Percentiles rank a stretch among this genome's conserved stretches.
Evolutionary conservation across 176 grass and related monocot genomes (phyloP).

Genomic region (Carex pumila): DNA sequence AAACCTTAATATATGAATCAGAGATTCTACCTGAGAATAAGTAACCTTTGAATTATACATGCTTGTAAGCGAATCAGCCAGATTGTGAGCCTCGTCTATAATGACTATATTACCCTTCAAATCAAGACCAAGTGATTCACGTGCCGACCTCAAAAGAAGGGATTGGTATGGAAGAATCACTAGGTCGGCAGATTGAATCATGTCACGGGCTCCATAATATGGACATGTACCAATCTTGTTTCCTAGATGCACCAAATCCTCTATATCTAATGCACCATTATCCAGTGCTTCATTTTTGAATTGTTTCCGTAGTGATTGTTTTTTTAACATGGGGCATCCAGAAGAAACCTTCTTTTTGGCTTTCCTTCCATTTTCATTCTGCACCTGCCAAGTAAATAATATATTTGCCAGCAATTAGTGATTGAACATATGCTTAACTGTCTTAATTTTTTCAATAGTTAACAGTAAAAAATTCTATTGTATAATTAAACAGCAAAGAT

Average conservation of each 20-base stretch:
- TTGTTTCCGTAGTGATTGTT: conserved; percentile 50
- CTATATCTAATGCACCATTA: conserved; percentile 65
- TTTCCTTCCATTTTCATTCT: conserved; percentile 39
- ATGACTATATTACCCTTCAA: conserved; percentile 81
- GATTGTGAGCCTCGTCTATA: conserved; percentile 94
- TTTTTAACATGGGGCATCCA: conserved; percentile 76
- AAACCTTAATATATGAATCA: not conserved
- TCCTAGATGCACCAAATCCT: conserved; percentile 69
- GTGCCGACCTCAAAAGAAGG: conserved; percentile 67
- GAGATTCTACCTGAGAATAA: conserved; percentile 47
- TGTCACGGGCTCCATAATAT: conserved; percentile 72
- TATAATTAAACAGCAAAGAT: not conserved
- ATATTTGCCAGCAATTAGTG: not conserved
- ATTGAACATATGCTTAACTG: not conserved
- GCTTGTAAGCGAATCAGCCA: conserved; percentile 67
- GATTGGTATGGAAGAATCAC: conserved; percentile 91
- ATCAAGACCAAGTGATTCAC: conserved; percentile 85
- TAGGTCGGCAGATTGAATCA: conserved; percentile 65
- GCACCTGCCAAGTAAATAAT: conserved; percentile 17
- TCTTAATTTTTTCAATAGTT: not conserved
- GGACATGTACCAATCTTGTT: conserved; percentile 80
- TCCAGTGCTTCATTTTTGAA: conserved; percentile 53
- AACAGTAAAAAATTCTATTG: not conserved
- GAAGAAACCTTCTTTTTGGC: conserved; percentile 43
- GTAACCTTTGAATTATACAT: conserved; percentile 88